A percentile compares a stretch with the other conserved stretches of the same genome.
Conservation (phyloP, 2,329 filamentous ascomycete species). For the Chaetomium sp. region DNA sequence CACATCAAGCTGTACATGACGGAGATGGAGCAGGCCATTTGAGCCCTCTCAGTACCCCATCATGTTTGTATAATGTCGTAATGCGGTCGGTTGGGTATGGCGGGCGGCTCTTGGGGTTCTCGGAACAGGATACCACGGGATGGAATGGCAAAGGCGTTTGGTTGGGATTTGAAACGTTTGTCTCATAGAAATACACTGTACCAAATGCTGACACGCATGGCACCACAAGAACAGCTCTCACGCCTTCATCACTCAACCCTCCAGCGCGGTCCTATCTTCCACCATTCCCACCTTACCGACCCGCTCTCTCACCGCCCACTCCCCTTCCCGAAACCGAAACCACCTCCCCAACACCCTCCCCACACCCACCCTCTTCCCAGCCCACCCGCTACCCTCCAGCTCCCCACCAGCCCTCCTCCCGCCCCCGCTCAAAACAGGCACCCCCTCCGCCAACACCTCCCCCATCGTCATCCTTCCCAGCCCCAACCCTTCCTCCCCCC, state of each 20-base stretch:
- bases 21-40: conserved; percentile 93
- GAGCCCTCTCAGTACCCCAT: conserved; percentile 21
- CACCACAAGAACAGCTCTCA: not conserved
- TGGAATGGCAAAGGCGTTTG: conserved; percentile 18
- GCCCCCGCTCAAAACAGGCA: conserved; percentile 65
- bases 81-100: conserved; percentile 33
- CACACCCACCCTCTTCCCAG: conserved; percentile 60
- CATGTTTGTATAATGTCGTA: conserved; percentile 35
- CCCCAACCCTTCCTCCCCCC: no score
- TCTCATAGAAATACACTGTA: conserved; percentile 13
- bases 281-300: not conserved
- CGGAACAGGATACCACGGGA: conserved; percentile 40
- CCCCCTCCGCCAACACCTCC: conserved; percentile 50
- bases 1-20: conserved; percentile 98
- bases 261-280: not conserved
- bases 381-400: conserved; percentile 54
- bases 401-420: conserved; percentile 46
- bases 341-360: conserved; percentile 63
- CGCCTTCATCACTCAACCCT: not conserved
- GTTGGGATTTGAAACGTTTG: not conserved
- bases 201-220: conserved; percentile 6
- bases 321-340: conserved; percentile 57
- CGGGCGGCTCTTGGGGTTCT: conserved; percentile 9
- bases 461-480: conserved; percentile 32
- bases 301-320: conserved; percentile 35